Conservation (phyloP, 352 stramenopile species). For the Phytophthora fragariae region DNA sequence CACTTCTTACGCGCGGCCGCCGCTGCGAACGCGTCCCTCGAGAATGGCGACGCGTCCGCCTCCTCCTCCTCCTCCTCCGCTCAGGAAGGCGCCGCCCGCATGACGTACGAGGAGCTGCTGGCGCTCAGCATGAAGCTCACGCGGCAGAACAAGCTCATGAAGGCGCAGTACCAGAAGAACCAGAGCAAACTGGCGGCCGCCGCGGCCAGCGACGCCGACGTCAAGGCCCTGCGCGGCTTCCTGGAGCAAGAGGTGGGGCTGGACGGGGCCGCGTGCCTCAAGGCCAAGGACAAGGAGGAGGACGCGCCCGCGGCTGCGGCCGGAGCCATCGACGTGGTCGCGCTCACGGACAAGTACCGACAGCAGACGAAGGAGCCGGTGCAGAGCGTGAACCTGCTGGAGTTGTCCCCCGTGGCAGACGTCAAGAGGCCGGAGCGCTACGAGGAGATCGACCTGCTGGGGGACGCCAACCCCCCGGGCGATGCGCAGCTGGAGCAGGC, state of each 20-base stretch:
- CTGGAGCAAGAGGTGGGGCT: conserved; percentile 73
- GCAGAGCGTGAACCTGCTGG: conserved; percentile 51
- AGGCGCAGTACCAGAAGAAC: conserved; percentile 83
- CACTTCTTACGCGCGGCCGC: conserved; percentile 72
- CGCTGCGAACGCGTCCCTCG: conserved; percentile 16
- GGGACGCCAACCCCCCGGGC: conserved; percentile 22
- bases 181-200: conserved; percentile 56
- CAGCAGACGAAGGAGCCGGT: conserved; percentile 21
- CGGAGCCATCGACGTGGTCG: conserved; percentile 50
- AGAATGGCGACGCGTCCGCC: conserved; percentile 19
- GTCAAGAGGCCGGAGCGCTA: conserved; percentile 38
- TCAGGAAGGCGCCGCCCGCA: conserved; percentile 23
- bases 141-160: conserved; percentile 90
- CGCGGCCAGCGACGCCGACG: conserved; percentile 54
- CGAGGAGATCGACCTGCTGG: conserved; percentile 68
- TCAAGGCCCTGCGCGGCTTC: conserved; percentile 57
- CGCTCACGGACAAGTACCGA: conserved; percentile 59
- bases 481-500: conserved; percentile 55
- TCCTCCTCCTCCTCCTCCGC: too few relatives aligned
- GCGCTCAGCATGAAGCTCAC: conserved; percentile 90
- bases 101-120: conserved; percentile 86
- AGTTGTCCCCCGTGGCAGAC: conserved; percentile 47
- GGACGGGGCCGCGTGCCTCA: conserved; percentile 65
- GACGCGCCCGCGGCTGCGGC: background rate
- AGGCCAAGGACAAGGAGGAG: background rate